These are phyloP conservation scores for Leccinellum luteum DNA, from an alignment of 768 basidiomycete species.

Conservation along the genomic window DNA sequence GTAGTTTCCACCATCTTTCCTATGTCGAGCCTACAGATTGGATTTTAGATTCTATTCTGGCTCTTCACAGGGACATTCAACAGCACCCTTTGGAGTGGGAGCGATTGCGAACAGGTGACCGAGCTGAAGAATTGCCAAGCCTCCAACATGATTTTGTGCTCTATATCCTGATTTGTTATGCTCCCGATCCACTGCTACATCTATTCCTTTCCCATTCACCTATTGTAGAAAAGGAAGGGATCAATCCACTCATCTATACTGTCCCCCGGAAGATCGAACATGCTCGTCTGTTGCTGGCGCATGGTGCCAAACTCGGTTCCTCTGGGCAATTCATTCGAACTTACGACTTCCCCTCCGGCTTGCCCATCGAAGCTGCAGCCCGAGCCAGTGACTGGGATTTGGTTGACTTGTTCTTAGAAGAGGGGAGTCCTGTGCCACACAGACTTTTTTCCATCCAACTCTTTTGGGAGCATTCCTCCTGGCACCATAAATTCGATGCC, in stretches of 20 bases:
- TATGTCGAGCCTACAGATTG: background rate
- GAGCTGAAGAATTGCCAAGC: fast-evolving
- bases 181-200: background rate
- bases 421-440: background rate
- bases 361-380: background rate
- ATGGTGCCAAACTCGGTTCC: background rate
- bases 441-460: background rate
- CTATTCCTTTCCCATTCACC: background rate
- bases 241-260: background rate
- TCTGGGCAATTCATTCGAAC: background rate
- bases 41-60: background rate
- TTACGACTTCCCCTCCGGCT: background rate
- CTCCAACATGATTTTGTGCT: background rate
- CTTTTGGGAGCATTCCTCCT: fast-evolving
- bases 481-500: fast-evolving
- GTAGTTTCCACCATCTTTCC: background rate
- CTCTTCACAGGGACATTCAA: background rate
- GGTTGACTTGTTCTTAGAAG: background rate
- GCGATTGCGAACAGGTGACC: background rate
- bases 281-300: background rate
- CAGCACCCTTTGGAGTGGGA: background rate
- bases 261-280: background rate
- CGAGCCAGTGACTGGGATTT: background rate
- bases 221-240: background rate
- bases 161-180: background rate